Evolutionary conservation across 129 eudicot species (phyloP).

Genomic region (Flaveria linearis): DNA sequence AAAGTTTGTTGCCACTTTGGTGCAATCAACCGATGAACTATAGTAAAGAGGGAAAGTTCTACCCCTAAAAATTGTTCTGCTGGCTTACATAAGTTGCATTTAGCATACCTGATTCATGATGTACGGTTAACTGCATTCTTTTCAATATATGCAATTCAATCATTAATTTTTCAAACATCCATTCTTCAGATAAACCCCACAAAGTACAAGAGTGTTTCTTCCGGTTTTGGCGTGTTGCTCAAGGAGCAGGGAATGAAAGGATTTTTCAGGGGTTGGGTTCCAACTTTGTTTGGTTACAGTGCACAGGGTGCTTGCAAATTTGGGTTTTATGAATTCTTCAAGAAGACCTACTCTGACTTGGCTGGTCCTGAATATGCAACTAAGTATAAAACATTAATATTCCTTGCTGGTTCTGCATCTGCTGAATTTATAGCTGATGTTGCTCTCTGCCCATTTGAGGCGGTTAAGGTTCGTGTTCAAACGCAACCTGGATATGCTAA

Average conservation of each 20-base stretch:
- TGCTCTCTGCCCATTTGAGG: slow-evolving; percentile 82
- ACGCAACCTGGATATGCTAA: slow-evolving; percentile 80
- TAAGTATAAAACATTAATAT: slow-evolving; percentile 73
- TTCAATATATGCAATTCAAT: neutral
- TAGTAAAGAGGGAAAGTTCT: neutral
- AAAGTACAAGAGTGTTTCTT: slow-evolving; percentile 70
- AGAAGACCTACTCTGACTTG: slow-evolving; percentile 74
- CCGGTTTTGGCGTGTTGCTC: slow-evolving; percentile 62
- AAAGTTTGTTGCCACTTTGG: neutral
- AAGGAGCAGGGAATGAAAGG: slow-evolving; percentile 70
- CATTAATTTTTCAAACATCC: neutral
- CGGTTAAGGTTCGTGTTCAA: slow-evolving; percentile 84
- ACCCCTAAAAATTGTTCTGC: neutral
- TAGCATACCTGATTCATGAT: no score
- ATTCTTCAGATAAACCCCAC: slow-evolving; percentile 59
- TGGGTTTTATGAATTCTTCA: slow-evolving; percentile 80
- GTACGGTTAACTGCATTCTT: neutral
- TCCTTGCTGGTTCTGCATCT: slow-evolving; percentile 84
- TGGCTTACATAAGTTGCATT: neutral
- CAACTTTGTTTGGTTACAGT: slow-evolving; percentile 74
- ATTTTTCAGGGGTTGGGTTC: slow-evolving; percentile 78
- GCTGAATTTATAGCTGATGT: slow-evolving; percentile 80
- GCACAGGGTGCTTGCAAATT: slow-evolving; percentile 88
- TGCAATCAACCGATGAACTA: neutral
- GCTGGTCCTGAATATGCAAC: slow-evolving; percentile 77